Evolutionary conservation across 495 filamentous ascomycete species (phyloP).

Genomic region (Parachaetomium inaequale): DNA sequence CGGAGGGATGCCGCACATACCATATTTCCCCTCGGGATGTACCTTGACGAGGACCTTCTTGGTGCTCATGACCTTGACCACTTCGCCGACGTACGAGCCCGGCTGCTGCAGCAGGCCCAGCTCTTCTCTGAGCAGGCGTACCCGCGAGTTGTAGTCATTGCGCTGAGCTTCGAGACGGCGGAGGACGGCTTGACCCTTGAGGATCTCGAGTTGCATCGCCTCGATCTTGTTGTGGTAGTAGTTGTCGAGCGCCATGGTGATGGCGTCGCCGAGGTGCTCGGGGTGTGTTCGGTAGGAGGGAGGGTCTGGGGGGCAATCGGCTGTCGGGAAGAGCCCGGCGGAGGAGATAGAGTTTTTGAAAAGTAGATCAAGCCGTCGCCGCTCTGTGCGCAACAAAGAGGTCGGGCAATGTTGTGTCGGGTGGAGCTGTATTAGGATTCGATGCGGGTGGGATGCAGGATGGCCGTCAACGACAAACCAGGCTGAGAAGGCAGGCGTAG

Average conservation of each 20-base stretch:
- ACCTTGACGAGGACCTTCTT: slow-evolving; percentile 99
- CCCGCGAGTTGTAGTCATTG: slow-evolving; percentile 98
- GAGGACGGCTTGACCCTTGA: slow-evolving; percentile 93
- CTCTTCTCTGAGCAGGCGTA: slow-evolving; percentile 92
- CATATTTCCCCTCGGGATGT: slow-evolving; percentile 99
- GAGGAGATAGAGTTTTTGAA: too few species aligned
- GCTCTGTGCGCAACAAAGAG: background rate
- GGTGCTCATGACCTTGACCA: slow-evolving; percentile 99
- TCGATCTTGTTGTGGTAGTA: slow-evolving; percentile 99
- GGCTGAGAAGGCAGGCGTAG: slow-evolving; percentile 32
- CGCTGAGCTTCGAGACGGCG: slow-evolving; percentile 94
- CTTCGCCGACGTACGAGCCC: slow-evolving; percentile 96
- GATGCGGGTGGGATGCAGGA: slow-evolving; percentile 5
- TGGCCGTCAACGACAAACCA: slow-evolving; percentile 5
- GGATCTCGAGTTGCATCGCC: slow-evolving; percentile 98
- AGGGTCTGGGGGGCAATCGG: background rate
- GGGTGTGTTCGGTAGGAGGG: slow-evolving; percentile 2
- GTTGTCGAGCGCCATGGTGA: slow-evolving; percentile 93
- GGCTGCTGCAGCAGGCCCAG: slow-evolving; percentile 94
- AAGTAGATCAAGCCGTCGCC: background rate
- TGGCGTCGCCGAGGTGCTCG: slow-evolving; percentile 26
- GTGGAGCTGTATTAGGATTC: slow-evolving; percentile 5
- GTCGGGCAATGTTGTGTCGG: slow-evolving; percentile 2
- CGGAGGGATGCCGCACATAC: slow-evolving; percentile 47
- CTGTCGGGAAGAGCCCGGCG: background rate